Percentiles rank a stretch among this genome's conserved stretches.
These are phyloP conservation scores for Verticillium klebahnii DNA, from an alignment of 2,329 filamentous ascomycete species.

Conservation along the genomic window DNA sequence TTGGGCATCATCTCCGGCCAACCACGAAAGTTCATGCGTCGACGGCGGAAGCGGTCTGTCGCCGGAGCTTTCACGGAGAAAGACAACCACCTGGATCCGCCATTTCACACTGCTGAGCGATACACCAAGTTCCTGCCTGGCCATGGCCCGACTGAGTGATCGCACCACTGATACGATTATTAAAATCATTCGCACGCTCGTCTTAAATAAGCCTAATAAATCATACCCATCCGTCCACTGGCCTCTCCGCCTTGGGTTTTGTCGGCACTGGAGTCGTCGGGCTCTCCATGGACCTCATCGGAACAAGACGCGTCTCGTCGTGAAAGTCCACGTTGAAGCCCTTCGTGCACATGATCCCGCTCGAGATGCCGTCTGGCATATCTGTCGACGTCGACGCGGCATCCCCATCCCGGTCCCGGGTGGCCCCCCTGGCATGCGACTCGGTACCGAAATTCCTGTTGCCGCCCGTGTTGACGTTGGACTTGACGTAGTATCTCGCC, in stretches of 20 bases:
- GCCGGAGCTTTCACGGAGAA: no score
- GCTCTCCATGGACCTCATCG: background rate
- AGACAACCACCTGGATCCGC: no score
- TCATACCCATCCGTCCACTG: background rate
- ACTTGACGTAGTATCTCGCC: background rate
- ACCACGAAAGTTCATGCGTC: background rate
- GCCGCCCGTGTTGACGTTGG: conserved; percentile 9
- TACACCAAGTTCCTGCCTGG: no score
- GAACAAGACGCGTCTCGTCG: conserved; percentile 4
- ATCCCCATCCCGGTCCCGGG: background rate
- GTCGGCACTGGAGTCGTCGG: background rate
- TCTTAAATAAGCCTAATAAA: no score
- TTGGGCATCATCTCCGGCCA: background rate
- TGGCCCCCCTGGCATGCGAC: conserved; percentile 11
- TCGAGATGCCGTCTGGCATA: conserved; percentile 34
- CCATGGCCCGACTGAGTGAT: no score
- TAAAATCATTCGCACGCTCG: background rate
- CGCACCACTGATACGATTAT: background rate
- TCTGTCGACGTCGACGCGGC: conserved; percentile 26
- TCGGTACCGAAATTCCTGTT: background rate
- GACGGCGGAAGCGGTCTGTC: no score
- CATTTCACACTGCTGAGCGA: no score
- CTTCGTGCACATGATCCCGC: conserved; percentile 31
- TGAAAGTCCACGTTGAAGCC: conserved; percentile 21
- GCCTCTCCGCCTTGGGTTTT: background rate